Conservation (phyloP, 345 rosid species). For the Acer saccharum region DNA sequence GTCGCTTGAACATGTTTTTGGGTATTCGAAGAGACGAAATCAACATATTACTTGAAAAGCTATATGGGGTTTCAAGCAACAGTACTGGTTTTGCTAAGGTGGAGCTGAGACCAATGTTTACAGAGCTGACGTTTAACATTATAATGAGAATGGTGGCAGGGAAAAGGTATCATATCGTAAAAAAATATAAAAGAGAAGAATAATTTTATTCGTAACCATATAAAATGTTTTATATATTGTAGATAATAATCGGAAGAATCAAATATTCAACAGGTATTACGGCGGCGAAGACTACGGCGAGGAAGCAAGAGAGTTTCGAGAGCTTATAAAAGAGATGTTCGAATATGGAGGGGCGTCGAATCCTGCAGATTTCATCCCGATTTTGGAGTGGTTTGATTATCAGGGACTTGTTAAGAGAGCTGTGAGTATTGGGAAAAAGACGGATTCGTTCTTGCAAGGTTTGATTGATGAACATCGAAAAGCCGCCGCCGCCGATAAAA, state of each 20-base stretch:
- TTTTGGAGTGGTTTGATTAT: constrained; percentile 38
- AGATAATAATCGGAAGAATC: no score
- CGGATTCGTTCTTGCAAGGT: constrained; percentile 46
- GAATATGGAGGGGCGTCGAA: constrained; percentile 31
- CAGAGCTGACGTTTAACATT: constrained; percentile 37
- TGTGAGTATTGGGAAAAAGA: constrained; percentile 16
- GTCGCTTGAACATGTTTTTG: constrained; percentile 20
- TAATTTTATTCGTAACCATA: no score
- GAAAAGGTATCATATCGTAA: constrained; percentile 5
- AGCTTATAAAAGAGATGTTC: constrained; percentile 36
- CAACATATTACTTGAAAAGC: not conserved
- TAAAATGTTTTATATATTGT: no score
- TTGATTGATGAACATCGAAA: constrained; percentile 50
- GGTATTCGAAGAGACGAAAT: constrained; percentile 25
- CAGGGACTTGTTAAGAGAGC: constrained; percentile 26
- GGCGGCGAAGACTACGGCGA: constrained; percentile 40
- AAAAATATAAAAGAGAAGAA: no score
- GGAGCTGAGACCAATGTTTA: constrained; percentile 38
- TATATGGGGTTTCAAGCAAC: not conserved
- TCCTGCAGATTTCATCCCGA: constrained; percentile 46
- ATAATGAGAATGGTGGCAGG: constrained; percentile 50
- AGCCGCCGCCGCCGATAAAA: constrained; percentile 8
- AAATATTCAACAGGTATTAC: constrained; percentile 27
- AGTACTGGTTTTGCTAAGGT: constrained; percentile 30
- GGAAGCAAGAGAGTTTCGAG: constrained; percentile 38